phyloP scores from a whole-genome alignment of 163 green algal species.

The Prototheca wickerhamii region DNA sequence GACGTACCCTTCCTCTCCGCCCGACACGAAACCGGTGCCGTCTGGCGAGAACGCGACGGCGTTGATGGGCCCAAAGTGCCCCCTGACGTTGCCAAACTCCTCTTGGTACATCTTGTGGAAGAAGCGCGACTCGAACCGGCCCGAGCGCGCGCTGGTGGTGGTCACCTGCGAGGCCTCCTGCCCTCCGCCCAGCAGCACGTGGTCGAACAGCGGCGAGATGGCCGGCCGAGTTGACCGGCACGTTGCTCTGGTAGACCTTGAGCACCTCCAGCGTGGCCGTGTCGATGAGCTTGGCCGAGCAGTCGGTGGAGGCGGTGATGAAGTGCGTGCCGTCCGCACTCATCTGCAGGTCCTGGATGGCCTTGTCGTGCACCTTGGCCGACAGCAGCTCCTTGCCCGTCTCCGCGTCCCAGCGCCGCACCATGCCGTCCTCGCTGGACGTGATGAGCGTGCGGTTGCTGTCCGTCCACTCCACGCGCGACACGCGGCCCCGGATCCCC shows the following conservation, averaged over 20 bases:
- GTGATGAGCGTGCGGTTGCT: slow-evolving; percentile 78
- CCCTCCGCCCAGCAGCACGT: slow-evolving; percentile 90
- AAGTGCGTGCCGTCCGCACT: slow-evolving; percentile 78
- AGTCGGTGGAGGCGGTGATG: slow-evolving; percentile 90
- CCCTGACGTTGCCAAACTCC: slow-evolving; percentile 89
- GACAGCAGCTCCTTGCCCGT: slow-evolving; percentile 57
- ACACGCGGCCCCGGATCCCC: slow-evolving; percentile 68
- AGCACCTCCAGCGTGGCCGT: slow-evolving; percentile 66
- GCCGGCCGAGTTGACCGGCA: slow-evolving; percentile 83
- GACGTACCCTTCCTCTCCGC: slow-evolving; percentile 97
- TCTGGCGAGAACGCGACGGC: slow-evolving; percentile 86
- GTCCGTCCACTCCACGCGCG: slow-evolving; percentile 67
- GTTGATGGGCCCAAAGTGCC: slow-evolving; percentile 98
- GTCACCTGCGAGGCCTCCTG: slow-evolving; percentile 91
- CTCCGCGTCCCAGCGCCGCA: slow-evolving; percentile 78
- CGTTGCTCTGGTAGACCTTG: slow-evolving; percentile 85
- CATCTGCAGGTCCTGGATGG: slow-evolving; percentile 51
- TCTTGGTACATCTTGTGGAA: slow-evolving; percentile 97
- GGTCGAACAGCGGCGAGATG: slow-evolving; percentile 88
- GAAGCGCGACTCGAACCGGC: slow-evolving; percentile 92
- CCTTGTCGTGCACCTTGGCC: slow-evolving; percentile 43
- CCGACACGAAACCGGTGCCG: slow-evolving; percentile 79
- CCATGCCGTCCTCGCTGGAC: slow-evolving; percentile 59
- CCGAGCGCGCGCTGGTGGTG: slow-evolving; percentile 76
- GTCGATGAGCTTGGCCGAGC: slow-evolving; percentile 80